These are phyloP conservation scores for Trichophyton simii DNA, from an alignment of 2,329 filamentous ascomycete genomes.

Conservation along the genomic window DNA sequence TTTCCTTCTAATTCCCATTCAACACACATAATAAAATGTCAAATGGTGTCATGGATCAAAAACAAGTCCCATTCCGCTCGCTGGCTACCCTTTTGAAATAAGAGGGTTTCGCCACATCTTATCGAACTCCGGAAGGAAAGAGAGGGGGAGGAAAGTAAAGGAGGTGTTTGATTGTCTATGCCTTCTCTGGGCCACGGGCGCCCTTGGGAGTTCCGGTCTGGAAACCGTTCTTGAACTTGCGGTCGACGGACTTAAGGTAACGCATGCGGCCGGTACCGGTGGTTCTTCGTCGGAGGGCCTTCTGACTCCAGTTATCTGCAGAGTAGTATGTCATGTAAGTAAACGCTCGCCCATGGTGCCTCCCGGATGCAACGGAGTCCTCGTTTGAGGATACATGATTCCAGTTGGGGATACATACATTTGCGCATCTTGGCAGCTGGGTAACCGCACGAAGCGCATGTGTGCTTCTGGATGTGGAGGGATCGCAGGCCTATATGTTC, in stretches of 20 bases:
- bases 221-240: constrained; percentile 97
- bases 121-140: constrained; percentile 14
- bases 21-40: constrained; percentile 3
- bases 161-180: constrained; percentile 21
- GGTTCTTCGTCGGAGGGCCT: constrained; percentile 99
- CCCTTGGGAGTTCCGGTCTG: constrained; percentile 78
- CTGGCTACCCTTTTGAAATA: constrained; percentile 37
- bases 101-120: background rate
- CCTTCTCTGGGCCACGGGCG: constrained; percentile 52
- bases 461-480: constrained; percentile 99
- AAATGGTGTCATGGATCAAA: constrained; percentile 19
- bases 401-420: constrained; percentile 54
- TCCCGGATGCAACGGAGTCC: background rate
- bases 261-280: constrained; percentile 93
- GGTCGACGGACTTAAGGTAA: constrained; percentile 82
- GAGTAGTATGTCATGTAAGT: constrained; percentile 8
- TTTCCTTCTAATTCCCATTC: background rate
- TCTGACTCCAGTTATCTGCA: constrained; percentile 98
- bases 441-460: constrained; percentile 92
- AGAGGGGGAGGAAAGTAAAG: constrained; percentile 11
- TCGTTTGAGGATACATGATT: background rate
- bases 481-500: constrained; percentile 65
- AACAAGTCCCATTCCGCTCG: constrained; percentile 47
- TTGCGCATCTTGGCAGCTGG: constrained; percentile 93
- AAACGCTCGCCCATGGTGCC: background rate